Evolutionary conservation across 257 asterid species (phyloP).

Genomic region (Solanum habrochaites): DNA sequence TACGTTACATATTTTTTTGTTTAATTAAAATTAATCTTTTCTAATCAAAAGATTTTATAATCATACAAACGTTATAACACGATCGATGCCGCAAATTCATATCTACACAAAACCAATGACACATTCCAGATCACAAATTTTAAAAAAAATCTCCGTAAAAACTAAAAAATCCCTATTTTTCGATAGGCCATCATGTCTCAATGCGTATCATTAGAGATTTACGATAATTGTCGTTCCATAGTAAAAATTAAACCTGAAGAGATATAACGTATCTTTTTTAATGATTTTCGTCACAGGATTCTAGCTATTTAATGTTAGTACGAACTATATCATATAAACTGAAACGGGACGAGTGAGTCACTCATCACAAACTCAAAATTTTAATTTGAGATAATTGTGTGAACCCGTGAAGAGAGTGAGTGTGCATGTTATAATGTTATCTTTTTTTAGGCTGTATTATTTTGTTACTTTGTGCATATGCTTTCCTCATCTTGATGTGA

Average conservation of each 20-base stretch:
- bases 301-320: not conserved
- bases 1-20: not conserved
- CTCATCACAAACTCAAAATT: not conserved
- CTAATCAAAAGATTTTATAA: not conserved
- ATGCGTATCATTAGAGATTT: not conserved
- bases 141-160: not conserved
- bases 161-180: not conserved
- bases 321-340: not conserved
- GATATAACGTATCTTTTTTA: not conserved
- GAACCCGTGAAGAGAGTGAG: not conserved
- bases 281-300: fast-evolving
- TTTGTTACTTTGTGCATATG: not conserved
- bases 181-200: not conserved
- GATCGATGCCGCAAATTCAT: too few relatives aligned
- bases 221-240: fast-evolving
- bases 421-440: not conserved
- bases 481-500: constrained; percentile 1
- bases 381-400: not conserved
- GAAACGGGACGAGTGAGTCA: fast-evolving
- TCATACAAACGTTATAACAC: not conserved
- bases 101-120: too few relatives aligned
- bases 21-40: not conserved
- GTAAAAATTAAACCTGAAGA: not conserved
- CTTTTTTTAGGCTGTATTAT: not conserved
- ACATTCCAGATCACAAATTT: not conserved